Percentiles rank a stretch among this genome's conserved stretches.
These are phyloP conservation scores for Allium fistulosum DNA, from an alignment of 106 monocot species.

Conservation along the genomic window DNA sequence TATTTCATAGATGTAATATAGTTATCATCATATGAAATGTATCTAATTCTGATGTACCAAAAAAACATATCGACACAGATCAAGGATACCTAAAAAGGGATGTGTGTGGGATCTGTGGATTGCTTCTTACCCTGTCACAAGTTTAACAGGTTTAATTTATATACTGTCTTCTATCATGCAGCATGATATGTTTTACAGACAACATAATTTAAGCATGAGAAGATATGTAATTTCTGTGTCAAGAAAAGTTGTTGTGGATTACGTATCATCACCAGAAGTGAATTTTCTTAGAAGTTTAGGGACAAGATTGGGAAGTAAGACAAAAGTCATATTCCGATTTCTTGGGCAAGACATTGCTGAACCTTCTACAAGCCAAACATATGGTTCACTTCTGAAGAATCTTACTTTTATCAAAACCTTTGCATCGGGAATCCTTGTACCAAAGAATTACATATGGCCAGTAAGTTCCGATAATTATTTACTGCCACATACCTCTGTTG, in stretches of 20 bases:
- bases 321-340: slow-evolving; percentile 34
- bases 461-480: slow-evolving; percentile 33
- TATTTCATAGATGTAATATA: background rate
- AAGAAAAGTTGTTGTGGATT: slow-evolving; percentile 6
- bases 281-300: slow-evolving; percentile 17
- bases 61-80: too few species aligned
- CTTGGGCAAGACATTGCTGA: slow-evolving; percentile 15
- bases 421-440: slow-evolving; percentile 59
- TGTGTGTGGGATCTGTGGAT: too few species aligned
- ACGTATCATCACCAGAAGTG: slow-evolving; percentile 34
- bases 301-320: slow-evolving; percentile 12
- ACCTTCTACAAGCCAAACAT: slow-evolving; percentile 27
- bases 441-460: slow-evolving; percentile 72
- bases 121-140: too few species aligned
- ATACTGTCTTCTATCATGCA: slow-evolving; percentile 8
- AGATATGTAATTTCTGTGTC: slow-evolving; percentile 10
- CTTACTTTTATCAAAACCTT: slow-evolving; percentile 43
- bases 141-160: background rate
- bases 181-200: slow-evolving; percentile 27
- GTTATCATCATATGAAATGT: background rate
- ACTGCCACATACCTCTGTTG: slow-evolving; percentile 29
- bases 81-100: too few species aligned
- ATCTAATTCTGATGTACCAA: too few species aligned
- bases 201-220: slow-evolving; percentile 16
- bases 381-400: slow-evolving; percentile 40